Conservation (phyloP, 148 eudicot species). For the Spergularia bocconei region DNA sequence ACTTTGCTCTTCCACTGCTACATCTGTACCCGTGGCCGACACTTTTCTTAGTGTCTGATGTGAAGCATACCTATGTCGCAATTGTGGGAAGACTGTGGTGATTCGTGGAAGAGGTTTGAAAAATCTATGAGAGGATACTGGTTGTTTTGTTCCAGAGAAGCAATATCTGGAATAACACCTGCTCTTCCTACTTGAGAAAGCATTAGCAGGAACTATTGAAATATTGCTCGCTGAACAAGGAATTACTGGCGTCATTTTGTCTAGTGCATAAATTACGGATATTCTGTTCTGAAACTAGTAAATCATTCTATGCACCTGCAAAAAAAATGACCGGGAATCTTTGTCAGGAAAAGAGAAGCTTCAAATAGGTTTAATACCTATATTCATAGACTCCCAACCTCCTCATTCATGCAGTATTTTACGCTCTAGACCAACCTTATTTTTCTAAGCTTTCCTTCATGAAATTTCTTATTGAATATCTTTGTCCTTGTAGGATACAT, state of each 20-base stretch:
- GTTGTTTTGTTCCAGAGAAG: conserved; percentile 35
- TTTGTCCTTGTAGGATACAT: background rate
- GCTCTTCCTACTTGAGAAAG: conserved; percentile 43
- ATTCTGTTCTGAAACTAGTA: conserved; percentile 7
- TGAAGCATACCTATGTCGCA: conserved; percentile 31
- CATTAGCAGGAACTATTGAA: conserved; percentile 47
- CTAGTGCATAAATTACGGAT: conserved; percentile 13
- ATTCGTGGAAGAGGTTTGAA: conserved; percentile 47
- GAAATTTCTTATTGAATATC: background rate
- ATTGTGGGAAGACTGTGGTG: conserved; percentile 49
- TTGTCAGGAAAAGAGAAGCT: conserved; percentile 6
- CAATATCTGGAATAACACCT: conserved; percentile 44
- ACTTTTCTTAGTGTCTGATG: conserved; percentile 29
- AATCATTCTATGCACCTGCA: conserved; percentile 38
- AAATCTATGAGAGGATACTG: conserved; percentile 39
- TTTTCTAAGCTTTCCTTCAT: background rate
- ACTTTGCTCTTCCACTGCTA: conserved; percentile 60
- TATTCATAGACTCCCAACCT: background rate
- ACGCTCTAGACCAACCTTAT: background rate
- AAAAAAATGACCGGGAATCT: conserved; percentile 8
- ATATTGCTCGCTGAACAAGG: conserved; percentile 55
- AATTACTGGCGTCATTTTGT: conserved; percentile 62
- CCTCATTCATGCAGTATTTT: background rate
- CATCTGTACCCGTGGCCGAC: conserved; percentile 65
- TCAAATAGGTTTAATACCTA: background rate